phyloP scores from a whole-genome alignment of 2,329 filamentous ascomycete species.

The Paecilomyces sp. region DNA sequence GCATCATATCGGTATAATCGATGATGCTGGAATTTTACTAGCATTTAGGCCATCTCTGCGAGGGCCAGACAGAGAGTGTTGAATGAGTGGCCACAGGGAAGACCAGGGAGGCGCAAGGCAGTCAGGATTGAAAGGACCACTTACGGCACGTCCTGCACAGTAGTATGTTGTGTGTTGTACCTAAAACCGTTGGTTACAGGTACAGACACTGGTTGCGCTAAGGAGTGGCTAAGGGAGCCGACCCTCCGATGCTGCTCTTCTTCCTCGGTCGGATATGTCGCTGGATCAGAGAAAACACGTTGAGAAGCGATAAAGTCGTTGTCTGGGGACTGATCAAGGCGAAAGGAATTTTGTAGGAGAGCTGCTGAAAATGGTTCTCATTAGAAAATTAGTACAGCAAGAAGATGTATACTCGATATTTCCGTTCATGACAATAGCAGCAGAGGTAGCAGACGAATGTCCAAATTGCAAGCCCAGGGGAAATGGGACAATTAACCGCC shows the following conservation, averaged over 20 bases:
- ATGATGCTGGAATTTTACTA: slow-evolving; percentile 15
- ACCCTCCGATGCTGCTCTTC: slow-evolving; percentile 47
- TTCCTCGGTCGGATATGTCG: slow-evolving; percentile 29
- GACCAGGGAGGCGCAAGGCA: slow-evolving; percentile 23
- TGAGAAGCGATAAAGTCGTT: slow-evolving; percentile 32
- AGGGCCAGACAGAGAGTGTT: slow-evolving; percentile 18
- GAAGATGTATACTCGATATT: neutral
- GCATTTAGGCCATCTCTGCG: slow-evolving; percentile 22
- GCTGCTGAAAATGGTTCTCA: slow-evolving; percentile 18
- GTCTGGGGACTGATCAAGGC: slow-evolving; percentile 32
- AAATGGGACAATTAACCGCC: neutral
- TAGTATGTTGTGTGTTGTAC: slow-evolving; percentile 46
- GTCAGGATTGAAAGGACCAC: slow-evolving; percentile 39
- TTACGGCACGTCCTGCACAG: slow-evolving; percentile 48
- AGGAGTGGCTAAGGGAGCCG: slow-evolving; percentile 40
- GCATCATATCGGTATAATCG: slow-evolving; percentile 15
- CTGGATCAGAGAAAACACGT: slow-evolving; percentile 25
- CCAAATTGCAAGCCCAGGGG: neutral
- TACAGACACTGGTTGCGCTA: slow-evolving; percentile 38
- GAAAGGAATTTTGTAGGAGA: slow-evolving; percentile 28
- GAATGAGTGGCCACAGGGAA: slow-evolving; percentile 23
- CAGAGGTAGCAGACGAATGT: neutral
- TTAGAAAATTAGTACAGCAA: slow-evolving; percentile 15
- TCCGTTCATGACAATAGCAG: neutral
- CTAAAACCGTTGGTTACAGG: slow-evolving; percentile 42